Evolutionary conservation across 345 rosid genomes (phyloP).

Genomic region (Eucalyptus brandiana): DNA sequence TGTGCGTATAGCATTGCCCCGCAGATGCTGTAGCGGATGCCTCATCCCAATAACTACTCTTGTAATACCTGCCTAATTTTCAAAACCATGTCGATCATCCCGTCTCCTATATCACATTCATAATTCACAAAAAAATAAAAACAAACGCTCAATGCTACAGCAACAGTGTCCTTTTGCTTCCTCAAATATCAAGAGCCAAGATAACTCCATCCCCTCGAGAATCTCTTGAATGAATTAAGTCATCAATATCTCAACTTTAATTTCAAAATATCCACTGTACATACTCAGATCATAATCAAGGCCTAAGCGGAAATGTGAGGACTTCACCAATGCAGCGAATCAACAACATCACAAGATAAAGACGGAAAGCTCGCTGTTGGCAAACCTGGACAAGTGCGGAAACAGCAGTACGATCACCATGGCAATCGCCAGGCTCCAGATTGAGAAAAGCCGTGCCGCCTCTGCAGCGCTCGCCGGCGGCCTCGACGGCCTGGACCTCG

Average conservation of each 20-base stretch:
- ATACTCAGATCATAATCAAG: not conserved
- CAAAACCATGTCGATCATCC: not conserved
- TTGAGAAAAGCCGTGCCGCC: slow-evolving; percentile 78
- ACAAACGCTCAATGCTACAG: not conserved
- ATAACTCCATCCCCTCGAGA: not conserved
- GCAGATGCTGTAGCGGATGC: slow-evolving; percentile 81
- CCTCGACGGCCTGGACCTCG: slow-evolving; percentile 61
- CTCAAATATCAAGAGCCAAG: not conserved
- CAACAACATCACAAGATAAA: not conserved
- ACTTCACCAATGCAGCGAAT: not conserved
- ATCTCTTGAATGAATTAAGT: not conserved
- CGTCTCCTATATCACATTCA: slow-evolving; percentile 6
- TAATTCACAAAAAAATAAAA: not conserved
- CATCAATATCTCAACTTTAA: not conserved
- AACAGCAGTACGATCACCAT: slow-evolving; percentile 71
- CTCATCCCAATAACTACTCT: slow-evolving; percentile 86
- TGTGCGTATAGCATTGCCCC: slow-evolving; percentile 70
- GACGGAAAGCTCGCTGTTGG: not conserved
- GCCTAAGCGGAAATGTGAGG: not conserved
- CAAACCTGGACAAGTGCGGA: slow-evolving; percentile 85
- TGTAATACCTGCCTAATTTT: slow-evolving; percentile 75
- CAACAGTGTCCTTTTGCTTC: not conserved
- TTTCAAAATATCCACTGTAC: not conserved
- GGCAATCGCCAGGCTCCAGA: slow-evolving; percentile 93
- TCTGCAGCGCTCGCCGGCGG: slow-evolving; percentile 37